Evolutionary conservation across 371 early-diverging fungal genomes (phyloP), one percentile per base, ranked within the genome.

Genomic region (Gilbertella persicaria): DNA sequence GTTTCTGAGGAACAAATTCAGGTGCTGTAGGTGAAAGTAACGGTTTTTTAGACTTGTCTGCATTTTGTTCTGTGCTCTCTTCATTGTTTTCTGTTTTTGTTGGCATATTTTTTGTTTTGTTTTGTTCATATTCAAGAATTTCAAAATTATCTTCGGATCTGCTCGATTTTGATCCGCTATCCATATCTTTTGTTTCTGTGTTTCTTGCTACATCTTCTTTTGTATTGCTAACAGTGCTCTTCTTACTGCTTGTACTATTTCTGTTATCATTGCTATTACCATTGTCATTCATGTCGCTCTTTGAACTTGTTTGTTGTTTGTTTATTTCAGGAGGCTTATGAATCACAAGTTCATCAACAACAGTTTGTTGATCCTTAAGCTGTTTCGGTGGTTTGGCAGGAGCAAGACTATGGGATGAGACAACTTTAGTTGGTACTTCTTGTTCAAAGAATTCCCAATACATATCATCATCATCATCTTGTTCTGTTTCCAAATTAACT

Each of bases 1-100:
- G 20, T 8, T 10, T 3, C 9, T 45, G 21, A 4, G 73, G 73
- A 5, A 73, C 54, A 40, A 73, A 73, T 35, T 69, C 69, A 9
- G 73, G 65, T 28, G 65, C 65, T 8, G 55, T 41, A 7, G 65
- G 65, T 21, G 65, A 64, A 16, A 64, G 43, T n/a, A 21, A 20
- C 2, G 48, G 48, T 16, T 37, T 48, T 17, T 37, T 38, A 23
- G 16, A 9, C 19, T 24, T 14, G 47, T 25, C 25, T 50, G 19
- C 7, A 28, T 2, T 25, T 42, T 24, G 16, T 19, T 4, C 12
- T 39, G 35, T 7, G 13, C 20, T 14, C 12, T 46, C 2, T n/a
- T 1, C 40, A 20, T 13, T 21, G 21, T 35, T 19, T 24, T 39
- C 17, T 23, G 23, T 5, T 42, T 20, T 38, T 38, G n/a, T 38